Base-by-base conservation (phyloP, 2,329 filamentous ascomycete genomes). In the Pseudonectria foliicola region DNA sequence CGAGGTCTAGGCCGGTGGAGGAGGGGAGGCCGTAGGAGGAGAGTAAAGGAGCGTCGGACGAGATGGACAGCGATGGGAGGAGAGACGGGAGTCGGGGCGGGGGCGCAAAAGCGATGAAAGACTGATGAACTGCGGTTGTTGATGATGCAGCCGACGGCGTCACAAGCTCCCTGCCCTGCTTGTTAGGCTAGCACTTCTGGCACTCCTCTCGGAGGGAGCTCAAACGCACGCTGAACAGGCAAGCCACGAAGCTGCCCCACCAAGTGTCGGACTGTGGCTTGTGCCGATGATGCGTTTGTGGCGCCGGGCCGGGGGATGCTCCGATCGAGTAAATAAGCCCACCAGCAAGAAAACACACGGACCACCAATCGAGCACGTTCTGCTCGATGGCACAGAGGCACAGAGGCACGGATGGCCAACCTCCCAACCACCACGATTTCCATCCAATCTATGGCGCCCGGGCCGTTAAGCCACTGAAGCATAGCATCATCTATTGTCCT, bases 111-210 rank as follows among this genome's bases (percentile, higher is more conserved):
- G 42, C 38, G 44, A 50, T 45, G 45, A 46, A 21, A 8, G 8
- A 21, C 8, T 21, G 18, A 21, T 21, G 18, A 21, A 21, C 8
- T 21, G 18, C 18, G 39, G 44, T 49, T 40, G 46, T 35, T 53
- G 49, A 52, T 53, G 51, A 54, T 54, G 52, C 47, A 54, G 51
- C 51, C 46, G 43, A 45, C 41, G 51, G 48, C 48, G 46, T 49
- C 48, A 51, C 38, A 41, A 43, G 42, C 42, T 40, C 39, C 38
- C 38, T 37, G 35, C 44, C 36, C 26, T 43, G 33, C 42, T 37
- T 50, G 37, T 34, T 37, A 14, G 37, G 28, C 10, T 13, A 30
- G 28, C 28, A n/a, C n/a, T n/a, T n/a, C n/a, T n/a, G n/a, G n/a
- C n/a, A n/a, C n/a, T n/a, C n/a, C n/a, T n/a, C n/a, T n/a, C n/a